A percentile compares a stretch with the other conserved stretches of the same genome.
Evolutionary conservation across 192 early-diverging fungal genomes (phyloP).

Genomic region (Jimgerdemannia lactiflua): DNA sequence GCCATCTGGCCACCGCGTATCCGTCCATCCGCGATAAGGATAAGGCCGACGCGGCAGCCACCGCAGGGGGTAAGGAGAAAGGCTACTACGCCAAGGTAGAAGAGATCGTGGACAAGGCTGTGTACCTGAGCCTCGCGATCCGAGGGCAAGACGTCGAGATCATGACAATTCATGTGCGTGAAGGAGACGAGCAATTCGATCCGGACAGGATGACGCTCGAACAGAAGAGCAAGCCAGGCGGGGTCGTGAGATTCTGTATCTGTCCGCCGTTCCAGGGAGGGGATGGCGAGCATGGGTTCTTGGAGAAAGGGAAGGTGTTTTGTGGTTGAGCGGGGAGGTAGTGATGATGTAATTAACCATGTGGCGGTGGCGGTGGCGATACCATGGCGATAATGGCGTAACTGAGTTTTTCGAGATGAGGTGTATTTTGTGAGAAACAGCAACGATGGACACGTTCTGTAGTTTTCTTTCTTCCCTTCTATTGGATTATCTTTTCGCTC

Average conservation of each 20-base stretch:
- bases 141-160: conserved; percentile 40
- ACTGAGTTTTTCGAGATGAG: too few relatives aligned
- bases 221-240: conserved; percentile 22
- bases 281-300: conserved; percentile 38
- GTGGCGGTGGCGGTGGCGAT: too few relatives aligned
- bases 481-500: too few relatives aligned
- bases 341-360: not conserved
- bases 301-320: conserved; percentile 38
- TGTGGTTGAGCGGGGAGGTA: conserved; percentile 6
- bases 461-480: too few relatives aligned
- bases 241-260: conserved; percentile 26
- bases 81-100: conserved; percentile 19
- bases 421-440: too few relatives aligned
- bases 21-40: conserved; percentile 32
- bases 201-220: conserved; percentile 30
- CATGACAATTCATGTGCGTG: conserved; percentile 16
- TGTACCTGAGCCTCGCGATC: conserved; percentile 30
- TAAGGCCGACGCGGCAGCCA: not conserved
- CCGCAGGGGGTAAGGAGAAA: conserved; percentile 19
- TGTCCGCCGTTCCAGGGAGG: conserved; percentile 37
- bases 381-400: too few relatives aligned
- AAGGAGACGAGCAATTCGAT: conserved; percentile 31
- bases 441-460: too few relatives aligned
- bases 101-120: conserved; percentile 29
- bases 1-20: conserved; percentile 29